These are phyloP conservation scores for Colletotrichum sp. DNA, from an alignment of 2,329 filamentous ascomycete species.

Conservation along the genomic window DNA sequence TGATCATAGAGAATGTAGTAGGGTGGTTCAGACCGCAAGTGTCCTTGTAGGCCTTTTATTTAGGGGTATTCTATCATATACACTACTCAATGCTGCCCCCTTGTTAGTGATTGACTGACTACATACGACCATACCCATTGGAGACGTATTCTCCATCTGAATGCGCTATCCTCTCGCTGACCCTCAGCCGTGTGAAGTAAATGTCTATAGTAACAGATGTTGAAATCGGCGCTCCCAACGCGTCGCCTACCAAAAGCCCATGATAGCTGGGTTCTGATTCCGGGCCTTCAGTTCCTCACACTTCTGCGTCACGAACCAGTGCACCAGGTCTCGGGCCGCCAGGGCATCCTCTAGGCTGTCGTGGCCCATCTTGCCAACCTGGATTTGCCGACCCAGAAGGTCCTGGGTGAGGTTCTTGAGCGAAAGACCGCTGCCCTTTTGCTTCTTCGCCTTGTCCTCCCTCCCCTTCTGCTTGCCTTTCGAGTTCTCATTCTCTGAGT, in stretches of 20 bases:
- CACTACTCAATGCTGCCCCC: background rate
- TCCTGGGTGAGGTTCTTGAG: constrained; percentile 44
- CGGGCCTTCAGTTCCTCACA: background rate
- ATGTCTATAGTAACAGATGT: background rate
- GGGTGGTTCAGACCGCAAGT: background rate
- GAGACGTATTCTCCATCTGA: background rate
- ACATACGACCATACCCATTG: background rate
- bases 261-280: background rate
- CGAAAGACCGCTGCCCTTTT: background rate
- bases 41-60: background rate
- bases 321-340: constrained; percentile 44
- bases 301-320: constrained; percentile 36
- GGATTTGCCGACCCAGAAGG: constrained; percentile 44
- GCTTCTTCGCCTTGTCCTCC: constrained; percentile 18
- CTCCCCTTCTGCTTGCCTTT: constrained; percentile 14
- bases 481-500: background rate
- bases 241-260: background rate
- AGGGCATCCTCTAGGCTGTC: constrained; percentile 52
- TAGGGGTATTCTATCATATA: background rate
- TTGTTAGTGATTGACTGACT: background rate
- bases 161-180: background rate
- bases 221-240: background rate
- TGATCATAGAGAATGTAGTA: background rate
- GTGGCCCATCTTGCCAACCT: constrained; percentile 37
- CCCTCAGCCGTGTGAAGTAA: background rate